Evolutionary conservation across 2,329 filamentous ascomycete species (phyloP), one percentile per base, ranked within the genome.

Genomic region (Fusarium torulosum): DNA sequence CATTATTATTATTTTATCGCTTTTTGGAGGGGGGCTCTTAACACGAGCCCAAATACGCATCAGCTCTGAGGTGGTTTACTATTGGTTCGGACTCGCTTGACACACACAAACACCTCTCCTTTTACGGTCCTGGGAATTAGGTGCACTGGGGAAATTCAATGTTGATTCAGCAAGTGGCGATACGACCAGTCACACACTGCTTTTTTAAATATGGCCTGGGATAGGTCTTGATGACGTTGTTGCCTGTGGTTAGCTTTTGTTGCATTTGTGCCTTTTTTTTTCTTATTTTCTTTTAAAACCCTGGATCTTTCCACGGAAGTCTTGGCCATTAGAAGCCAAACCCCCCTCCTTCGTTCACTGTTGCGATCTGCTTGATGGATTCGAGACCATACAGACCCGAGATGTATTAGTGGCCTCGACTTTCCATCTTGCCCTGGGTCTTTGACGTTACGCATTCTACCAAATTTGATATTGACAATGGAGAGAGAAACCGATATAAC

Each of bases 121-220:
- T 67, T 66, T 51, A 67, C 55, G 63, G 54, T 59, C 65, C 57
- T 65, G 68, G 66, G 68, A 74, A 59, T 57, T 59, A 61, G 72
- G 70, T 74, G 72, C 59, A 74, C 67, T 72, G 70, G 72, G 68
- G 66, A 72, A 69, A 73, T 69, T 69, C 35, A 73, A 72, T 65
- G 72, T 71, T 74, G 71, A 71, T 75, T 71, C 68, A 69, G 66
- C 63, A 72, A 66, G 74, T 75, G 75, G 72, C 75, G 72, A 74
- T 66, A 75, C 62, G 72, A 74, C 70, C 67, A 75, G 73, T 73
- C 75, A 74, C 72, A 53, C 74, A 71, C 65, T 74, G 66, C 66
- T 72, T 73, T 71, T 70, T 66, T 66, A 70, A 63, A 66, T 52
- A 59, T 61, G 70, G 65, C 60, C 70, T 70, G 69, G 70, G 64